Base-by-base conservation (phyloP, 768 basidiomycete species). In the Termitomyces heimii region DNA sequence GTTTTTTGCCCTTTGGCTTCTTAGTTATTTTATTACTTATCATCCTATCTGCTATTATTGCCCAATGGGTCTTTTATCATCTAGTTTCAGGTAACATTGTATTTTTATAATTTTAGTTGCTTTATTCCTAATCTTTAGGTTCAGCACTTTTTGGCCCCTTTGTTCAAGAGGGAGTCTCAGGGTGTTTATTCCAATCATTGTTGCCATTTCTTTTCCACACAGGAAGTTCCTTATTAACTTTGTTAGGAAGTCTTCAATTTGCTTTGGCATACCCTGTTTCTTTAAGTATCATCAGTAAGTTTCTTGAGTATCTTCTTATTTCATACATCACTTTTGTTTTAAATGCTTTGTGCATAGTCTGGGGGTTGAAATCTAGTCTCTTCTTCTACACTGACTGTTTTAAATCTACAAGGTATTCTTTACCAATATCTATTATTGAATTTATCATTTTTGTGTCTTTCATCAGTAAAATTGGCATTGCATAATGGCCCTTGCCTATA, bases 261-360 rank as follows among this genome's bases (percentile, higher is more conserved):
- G 12, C n/a, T 60, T 48, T 0, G 74, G 74, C 74, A 77, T 76
- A 0, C 71, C 72, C 57, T 77, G 74, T 46, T 5, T 45, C 28
- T 4, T 32, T 56, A 1, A 53, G 4, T 4, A 56, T 35, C 20
- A 47, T 53, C 0, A 48, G 45, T 22, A 13, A 2, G 3, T 4
- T 49, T 14, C 53, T 60, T 1, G 50, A n/a, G 18, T 22, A 42
- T n/a, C 13, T 2, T 4, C 31, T 0, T 0, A 55, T 26, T 16
- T 4, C n/a, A 0, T 43, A 1, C 1, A 46, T 24, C 5, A 57
- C 0, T 0, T 47, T 14, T 0, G 53, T n/a, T 24, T 60, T 60
- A 46, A 55, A 48, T 8, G 14, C 8, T 5, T 18, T 2, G 34
- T 52, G 54, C 5, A 53, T 20, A 2, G 28, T 56, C 32, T 60